These are phyloP conservation scores for Nadsonia commutata DNA, from an alignment of 1,139 yeast genomes.

Conservation along the genomic window DNA sequence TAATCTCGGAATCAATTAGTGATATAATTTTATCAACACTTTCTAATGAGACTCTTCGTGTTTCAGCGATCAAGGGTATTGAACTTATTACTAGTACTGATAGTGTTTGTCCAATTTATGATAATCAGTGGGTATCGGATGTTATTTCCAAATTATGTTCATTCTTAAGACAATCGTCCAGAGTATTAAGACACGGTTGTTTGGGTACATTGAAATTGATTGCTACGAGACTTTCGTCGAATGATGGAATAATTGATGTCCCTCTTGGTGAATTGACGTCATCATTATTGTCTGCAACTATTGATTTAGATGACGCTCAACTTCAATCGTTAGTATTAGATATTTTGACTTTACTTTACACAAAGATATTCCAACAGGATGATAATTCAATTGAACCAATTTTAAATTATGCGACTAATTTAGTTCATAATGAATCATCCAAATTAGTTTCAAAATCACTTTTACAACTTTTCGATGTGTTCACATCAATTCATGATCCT, in stretches of 20 bases:
- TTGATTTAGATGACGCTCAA: background rate
- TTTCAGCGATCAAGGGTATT: constrained; percentile 16
- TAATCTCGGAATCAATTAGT: constrained; percentile 8
- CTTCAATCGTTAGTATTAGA: background rate
- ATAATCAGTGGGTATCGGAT: constrained; percentile 12
- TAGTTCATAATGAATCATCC: background rate
- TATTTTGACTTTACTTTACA: background rate
- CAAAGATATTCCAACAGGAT: background rate
- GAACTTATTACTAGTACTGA: constrained; percentile 11
- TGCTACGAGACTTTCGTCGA: constrained; percentile 3
- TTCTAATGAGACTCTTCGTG: constrained; percentile 19
- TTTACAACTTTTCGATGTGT: background rate
- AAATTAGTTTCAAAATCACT: background rate
- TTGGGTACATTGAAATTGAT: constrained; percentile 15
- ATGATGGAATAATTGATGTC: background rate
- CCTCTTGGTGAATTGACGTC: background rate
- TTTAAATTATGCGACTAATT: background rate
- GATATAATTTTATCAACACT: constrained; percentile 15
- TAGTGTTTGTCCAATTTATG: constrained; percentile 1
- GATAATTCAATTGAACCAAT: background rate
- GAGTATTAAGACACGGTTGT: constrained; percentile 16
- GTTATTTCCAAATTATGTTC: constrained; percentile 11
- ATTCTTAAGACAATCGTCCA: constrained; percentile 15
- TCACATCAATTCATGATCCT: background rate
- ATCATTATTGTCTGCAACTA: background rate